Conservation (phyloP, 2,329 filamentous ascomycete species). For the Botrytis hyacinthi region DNA sequence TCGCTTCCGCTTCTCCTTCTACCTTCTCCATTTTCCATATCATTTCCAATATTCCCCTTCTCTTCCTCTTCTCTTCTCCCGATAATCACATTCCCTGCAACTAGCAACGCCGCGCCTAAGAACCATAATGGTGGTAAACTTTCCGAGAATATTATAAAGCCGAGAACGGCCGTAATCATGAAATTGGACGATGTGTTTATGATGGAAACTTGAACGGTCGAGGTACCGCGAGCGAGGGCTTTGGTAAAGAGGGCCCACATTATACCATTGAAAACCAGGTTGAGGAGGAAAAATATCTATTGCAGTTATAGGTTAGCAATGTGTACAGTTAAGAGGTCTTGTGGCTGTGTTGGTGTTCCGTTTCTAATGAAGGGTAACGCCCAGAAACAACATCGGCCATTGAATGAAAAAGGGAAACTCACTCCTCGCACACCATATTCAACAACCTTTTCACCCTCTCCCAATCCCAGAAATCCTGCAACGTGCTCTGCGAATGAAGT, state of each 20-base stretch:
- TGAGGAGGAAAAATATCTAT: slow-evolving; percentile 20
- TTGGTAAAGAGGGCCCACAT: slow-evolving; percentile 86
- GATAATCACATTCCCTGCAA: slow-evolving; percentile 76
- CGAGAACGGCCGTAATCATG: slow-evolving; percentile 71
- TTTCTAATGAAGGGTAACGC: not conserved
- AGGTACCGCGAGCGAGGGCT: slow-evolving; percentile 70
- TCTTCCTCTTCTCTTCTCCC: slow-evolving; percentile 62
- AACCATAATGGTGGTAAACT: slow-evolving; percentile 72
- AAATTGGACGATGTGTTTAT: slow-evolving; percentile 84
- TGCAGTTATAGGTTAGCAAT: not conserved
- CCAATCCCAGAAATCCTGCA: slow-evolving; percentile 46
- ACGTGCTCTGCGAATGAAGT: slow-evolving; percentile 49
- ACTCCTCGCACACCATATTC: slow-evolving; percentile 52
- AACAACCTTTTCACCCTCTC: slow-evolving; percentile 46
- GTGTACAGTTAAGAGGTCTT: not conserved
- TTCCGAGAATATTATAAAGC: slow-evolving; percentile 69
- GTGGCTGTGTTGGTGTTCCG: not conserved
- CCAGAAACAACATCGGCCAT: not conserved
- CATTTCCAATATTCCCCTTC: slow-evolving; percentile 24
- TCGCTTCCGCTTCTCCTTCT: slow-evolving; percentile 17
- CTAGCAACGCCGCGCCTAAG: slow-evolving; percentile 67
- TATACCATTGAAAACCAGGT: slow-evolving; percentile 38
- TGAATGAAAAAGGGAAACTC: slow-evolving; percentile 32
- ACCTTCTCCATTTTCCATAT: slow-evolving; percentile 23
- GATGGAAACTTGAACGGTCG: slow-evolving; percentile 76